Evolutionary conservation across 2,329 filamentous ascomycete genomes (phyloP).

Genomic region (Botrytis porri): DNA sequence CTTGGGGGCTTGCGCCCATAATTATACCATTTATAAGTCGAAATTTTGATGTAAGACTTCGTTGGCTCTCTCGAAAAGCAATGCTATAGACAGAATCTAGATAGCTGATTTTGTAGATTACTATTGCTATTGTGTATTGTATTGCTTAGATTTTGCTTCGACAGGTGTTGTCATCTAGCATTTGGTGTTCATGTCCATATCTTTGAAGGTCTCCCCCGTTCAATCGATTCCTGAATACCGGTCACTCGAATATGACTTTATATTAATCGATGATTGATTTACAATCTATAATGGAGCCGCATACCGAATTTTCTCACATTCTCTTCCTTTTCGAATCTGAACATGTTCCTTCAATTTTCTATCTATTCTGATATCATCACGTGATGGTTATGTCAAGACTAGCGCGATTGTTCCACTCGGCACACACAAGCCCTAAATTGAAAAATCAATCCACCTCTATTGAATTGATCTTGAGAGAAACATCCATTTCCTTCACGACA

Average conservation of each 20-base stretch:
- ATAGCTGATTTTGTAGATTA: neutral
- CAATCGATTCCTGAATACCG: neutral
- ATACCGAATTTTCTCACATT: neutral
- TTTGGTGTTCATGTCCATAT: neutral
- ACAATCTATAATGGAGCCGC: neutral
- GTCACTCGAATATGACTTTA: neutral
- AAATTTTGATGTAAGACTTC: neutral
- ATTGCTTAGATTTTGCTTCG: neutral
- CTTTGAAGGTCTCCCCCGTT: neutral
- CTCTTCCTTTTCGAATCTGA: neutral
- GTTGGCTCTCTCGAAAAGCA: neutral
- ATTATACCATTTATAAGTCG: neutral
- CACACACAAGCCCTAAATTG: conserved; percentile 22
- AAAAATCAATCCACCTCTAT: conserved; percentile 19
- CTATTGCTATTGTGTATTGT: neutral
- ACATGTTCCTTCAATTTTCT: neutral
- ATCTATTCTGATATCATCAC: neutral
- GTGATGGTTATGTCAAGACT: neutral
- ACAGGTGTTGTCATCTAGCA: neutral
- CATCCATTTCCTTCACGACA: conserved; percentile 20
- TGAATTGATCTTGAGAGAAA: conserved; percentile 13
- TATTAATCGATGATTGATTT: neutral
- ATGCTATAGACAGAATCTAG: neutral
- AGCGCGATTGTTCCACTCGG: conserved; percentile 17
- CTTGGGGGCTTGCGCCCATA: neutral